These are phyloP conservation scores for Berberis vulgaris DNA, from an alignment of 164 flowering plant species.

Conservation along the genomic window DNA sequence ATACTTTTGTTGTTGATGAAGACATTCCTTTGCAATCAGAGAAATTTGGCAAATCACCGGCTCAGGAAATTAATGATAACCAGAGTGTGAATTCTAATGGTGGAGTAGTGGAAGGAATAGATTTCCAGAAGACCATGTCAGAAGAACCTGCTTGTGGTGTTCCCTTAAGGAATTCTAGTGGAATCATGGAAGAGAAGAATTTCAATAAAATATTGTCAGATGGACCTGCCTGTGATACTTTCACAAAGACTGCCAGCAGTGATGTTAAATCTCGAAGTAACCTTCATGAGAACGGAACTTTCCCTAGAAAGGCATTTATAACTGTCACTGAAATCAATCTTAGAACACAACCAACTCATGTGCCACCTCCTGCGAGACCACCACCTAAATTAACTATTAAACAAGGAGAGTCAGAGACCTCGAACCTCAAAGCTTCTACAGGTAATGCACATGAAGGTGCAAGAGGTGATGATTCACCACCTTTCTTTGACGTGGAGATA, in stretches of 20 bases:
- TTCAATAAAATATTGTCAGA: no score
- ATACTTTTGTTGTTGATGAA: conserved; percentile 40
- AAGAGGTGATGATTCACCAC: conserved; percentile 31
- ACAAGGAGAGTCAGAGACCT: conserved; percentile 18
- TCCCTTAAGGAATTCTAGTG: no score
- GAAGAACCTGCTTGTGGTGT: conserved; percentile 1
- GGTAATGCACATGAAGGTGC: conserved; percentile 22
- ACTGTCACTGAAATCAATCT: conserved; percentile 63
- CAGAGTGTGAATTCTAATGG: conserved; percentile 15
- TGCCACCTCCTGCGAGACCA: conserved; percentile 84
- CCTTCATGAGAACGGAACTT: conserved; percentile 16
- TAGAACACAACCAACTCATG: conserved; percentile 54
- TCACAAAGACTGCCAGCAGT: conserved; percentile 14
- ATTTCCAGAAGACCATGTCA: conserved; percentile 23
- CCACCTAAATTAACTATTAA: conserved; percentile 50
- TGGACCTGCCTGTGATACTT: not conserved
- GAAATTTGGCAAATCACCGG: conserved; percentile 6
- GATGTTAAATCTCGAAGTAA: conserved; percentile 17
- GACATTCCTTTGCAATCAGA: conserved; percentile 12
- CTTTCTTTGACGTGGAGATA: conserved; percentile 65
- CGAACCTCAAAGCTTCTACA: conserved; percentile 18
- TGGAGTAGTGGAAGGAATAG: conserved; percentile 18
- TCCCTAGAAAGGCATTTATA: conserved; percentile 24
- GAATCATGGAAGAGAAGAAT: no score
- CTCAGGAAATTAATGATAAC: conserved; percentile 16